Evolutionary conservation across 148 eudicot species (phyloP), one percentile per base, ranked within the genome.

Genomic region (Silene uniflora): DNA sequence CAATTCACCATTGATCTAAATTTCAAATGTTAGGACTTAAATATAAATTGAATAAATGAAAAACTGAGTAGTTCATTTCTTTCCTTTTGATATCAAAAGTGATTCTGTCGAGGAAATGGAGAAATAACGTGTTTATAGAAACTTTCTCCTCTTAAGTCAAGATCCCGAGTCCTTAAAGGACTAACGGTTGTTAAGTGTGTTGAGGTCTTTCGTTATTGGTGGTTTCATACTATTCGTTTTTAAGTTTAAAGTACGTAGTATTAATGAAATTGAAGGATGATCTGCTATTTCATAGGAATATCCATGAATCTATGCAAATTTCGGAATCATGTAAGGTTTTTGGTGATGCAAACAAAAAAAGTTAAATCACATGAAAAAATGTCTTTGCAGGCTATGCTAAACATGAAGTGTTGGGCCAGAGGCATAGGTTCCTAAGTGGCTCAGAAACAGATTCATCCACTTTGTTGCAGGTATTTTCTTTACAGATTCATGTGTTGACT

Each of bases 371-470:
- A 59, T 39, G 46, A 60, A 59, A 42, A 42, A 0, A 60, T 69
- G 54, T 59, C 72, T 71, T 62, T 67, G 72, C 78, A 93, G 98
- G 98, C 29, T 93, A 88, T 84, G 80, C 74, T 75, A 84, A 90
- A 85, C 90, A 86, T 72, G 97, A 93, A 86, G 91, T 91, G 65
- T 76, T 91, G 86, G 97, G 95, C 71, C 83, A 80, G 67, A 83
- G 83, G 73, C 83, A 91, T 80, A 85, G 91, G 76, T 90, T 91
- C 73, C 75, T 91, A 72, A 83, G 91, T 64, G 91, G 91, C 69
- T 69, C 54, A 25, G 85, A 90, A 59, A 91, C 94, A 0, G 89
- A 91, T 80, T 47, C 84, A 47, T 82, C 85, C 60, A 78, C 85
- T 32, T 82, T 84, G 78, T 81, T 71, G 59, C 84, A 86, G 95